A percentile compares a stretch with the other conserved stretches of the same genome.
phyloP scores from a whole-genome alignment of 75 land plant species.

The Selaginella tamariscina region DNA sequence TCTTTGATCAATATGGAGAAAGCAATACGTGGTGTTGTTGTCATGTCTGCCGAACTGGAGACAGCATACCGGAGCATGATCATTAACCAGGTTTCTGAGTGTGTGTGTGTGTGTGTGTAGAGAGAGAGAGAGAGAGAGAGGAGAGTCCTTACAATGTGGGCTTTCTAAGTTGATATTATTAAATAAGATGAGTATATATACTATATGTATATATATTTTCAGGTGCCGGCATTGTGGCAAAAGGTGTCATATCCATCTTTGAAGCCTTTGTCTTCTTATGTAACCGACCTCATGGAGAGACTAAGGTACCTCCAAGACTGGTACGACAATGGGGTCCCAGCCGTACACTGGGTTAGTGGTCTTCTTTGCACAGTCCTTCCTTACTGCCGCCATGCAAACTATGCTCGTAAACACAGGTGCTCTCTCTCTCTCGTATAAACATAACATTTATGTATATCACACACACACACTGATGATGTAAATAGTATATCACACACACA shows the following conservation, averaged over 20 bases:
- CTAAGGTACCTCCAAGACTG: slow-evolving; percentile 23
- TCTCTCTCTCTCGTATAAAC: no score
- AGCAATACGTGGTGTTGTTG: slow-evolving; percentile 32
- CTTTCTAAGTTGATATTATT: no score
- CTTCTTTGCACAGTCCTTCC: slow-evolving; percentile 38
- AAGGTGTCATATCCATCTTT: slow-evolving; percentile 36
- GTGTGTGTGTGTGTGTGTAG: no score
- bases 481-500: no score
- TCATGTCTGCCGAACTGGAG: slow-evolving; percentile 33
- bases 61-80: slow-evolving; percentile 30
- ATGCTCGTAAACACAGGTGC: slow-evolving; percentile 21
- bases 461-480: no score
- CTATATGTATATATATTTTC: no score
- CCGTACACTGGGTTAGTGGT: slow-evolving; percentile 32
- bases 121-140: no score
- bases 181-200: no score
- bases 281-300: slow-evolving; percentile 27
- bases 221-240: slow-evolving; percentile 34
- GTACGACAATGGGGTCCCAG: slow-evolving; percentile 27
- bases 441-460: no score
- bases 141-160: no score
- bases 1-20: slow-evolving; percentile 30
- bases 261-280: slow-evolving; percentile 29
- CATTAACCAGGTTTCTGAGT: slow-evolving; percentile 25
- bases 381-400: slow-evolving; percentile 35